A percentile compares a stretch with the other conserved stretches of the same genome.
Evolutionary conservation across 192 early-diverging fungal genomes (phyloP).

Genomic region (Backusella tuberculispora): DNA sequence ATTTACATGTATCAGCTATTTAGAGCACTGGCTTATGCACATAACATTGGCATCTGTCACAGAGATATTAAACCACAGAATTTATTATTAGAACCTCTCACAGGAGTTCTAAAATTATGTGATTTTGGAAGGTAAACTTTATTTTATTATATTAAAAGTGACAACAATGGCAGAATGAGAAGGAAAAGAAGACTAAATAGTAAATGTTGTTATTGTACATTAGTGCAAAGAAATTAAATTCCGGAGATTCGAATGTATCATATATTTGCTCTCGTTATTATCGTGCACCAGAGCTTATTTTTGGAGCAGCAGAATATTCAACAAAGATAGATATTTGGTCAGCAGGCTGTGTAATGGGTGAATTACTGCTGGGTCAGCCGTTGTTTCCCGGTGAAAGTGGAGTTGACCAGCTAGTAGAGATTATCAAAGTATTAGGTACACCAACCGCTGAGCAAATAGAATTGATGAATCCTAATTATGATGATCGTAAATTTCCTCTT

Average conservation of each 20-base stretch:
- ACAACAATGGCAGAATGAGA: not conserved
- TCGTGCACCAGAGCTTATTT: constrained; percentile 95
- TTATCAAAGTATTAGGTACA: constrained; percentile 98
- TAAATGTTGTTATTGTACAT: not conserved
- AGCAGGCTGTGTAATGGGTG: constrained; percentile 95
- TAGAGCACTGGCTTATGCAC: constrained; percentile 95
- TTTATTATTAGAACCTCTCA: constrained; percentile 86
- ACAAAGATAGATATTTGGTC: constrained; percentile 95
- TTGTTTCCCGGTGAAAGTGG: constrained; percentile 96
- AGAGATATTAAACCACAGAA: constrained; percentile 99
- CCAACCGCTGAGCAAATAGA: constrained; percentile 95
- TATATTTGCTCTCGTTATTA: constrained; percentile 99
- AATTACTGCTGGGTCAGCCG: constrained; percentile 91
- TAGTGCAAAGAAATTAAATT: constrained; percentile 92
- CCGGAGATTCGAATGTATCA: constrained; percentile 97
- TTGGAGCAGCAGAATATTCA: constrained; percentile 93
- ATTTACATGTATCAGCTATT: constrained; percentile 99
- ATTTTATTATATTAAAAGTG: not conserved
- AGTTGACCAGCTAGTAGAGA: constrained; percentile 98
- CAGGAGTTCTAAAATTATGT: constrained; percentile 95
- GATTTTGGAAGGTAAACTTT: constrained; percentile 84
- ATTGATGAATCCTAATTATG: constrained; percentile 98
- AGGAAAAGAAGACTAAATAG: not conserved
- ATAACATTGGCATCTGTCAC: constrained; percentile 97
- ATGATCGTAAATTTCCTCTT: constrained; percentile 98